Evolutionary conservation across 2,329 filamentous ascomycete genomes (phyloP).

Genomic region (Claviceps humidiphila): DNA sequence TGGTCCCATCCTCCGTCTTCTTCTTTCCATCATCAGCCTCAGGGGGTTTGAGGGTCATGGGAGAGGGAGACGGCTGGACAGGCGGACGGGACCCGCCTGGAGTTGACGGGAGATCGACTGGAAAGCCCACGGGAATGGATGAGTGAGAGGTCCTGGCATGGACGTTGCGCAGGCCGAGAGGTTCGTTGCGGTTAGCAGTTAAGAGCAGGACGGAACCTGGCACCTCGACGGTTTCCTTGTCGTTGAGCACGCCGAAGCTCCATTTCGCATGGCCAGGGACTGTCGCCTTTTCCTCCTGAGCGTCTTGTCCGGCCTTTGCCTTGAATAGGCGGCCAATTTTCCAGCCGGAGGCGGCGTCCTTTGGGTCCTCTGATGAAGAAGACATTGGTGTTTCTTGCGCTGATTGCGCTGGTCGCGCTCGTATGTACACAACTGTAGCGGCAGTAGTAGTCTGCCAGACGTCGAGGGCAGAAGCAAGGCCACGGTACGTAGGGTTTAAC

Average conservation of each 20-base stretch:
- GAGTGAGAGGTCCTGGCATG: slow-evolving; percentile 20
- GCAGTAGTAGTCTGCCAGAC: background rate
- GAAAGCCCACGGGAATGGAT: slow-evolving; percentile 36
- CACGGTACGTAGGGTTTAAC: background rate
- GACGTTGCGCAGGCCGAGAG: slow-evolving; percentile 7
- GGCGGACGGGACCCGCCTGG: slow-evolving; percentile 14
- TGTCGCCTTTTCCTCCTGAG: background rate
- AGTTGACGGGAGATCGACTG: slow-evolving; percentile 21
- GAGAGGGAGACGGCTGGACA: slow-evolving; percentile 3
- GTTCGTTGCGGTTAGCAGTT: slow-evolving; percentile 9
- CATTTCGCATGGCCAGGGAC: slow-evolving; percentile 3
- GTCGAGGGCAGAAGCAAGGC: background rate
- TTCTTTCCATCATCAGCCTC: slow-evolving; percentile 42
- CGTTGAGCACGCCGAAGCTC: slow-evolving; percentile 8
- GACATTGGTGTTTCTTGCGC: slow-evolving; percentile 1
- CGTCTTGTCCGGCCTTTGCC: background rate
- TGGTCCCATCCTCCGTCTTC: slow-evolving; percentile 64
- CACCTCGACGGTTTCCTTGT: slow-evolving; percentile 6
- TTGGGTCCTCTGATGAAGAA: slow-evolving; percentile 1
- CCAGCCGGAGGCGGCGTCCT: background rate
- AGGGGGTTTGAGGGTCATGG: slow-evolving; percentile 5
- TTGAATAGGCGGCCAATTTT: slow-evolving; percentile 1
- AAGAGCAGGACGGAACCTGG: slow-evolving; percentile 10
- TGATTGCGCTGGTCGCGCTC: background rate
- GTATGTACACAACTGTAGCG: background rate